Evolutionary conservation across 2,329 filamentous ascomycete species (phyloP), one percentile per base, ranked within the genome.

Genomic region (Cercospora citrullina): DNA sequence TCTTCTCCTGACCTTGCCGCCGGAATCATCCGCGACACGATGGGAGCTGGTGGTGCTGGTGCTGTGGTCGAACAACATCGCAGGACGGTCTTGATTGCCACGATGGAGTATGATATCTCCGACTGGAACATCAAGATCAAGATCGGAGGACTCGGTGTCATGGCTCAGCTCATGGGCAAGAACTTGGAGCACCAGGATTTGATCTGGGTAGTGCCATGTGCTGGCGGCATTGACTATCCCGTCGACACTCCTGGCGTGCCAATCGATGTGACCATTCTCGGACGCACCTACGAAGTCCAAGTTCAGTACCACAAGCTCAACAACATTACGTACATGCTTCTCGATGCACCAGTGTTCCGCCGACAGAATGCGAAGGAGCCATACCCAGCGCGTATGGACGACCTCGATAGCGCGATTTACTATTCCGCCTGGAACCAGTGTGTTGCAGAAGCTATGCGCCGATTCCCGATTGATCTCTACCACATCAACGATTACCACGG

Each of bases 341-440:
- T 91, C 9, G 89, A 91, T 75, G 87, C 87, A 0, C 88, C 88
- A 0, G 85, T 91, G 21, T 91, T 90, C 79, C 84, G 89, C 64
- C 83, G 87, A 68, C 88, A 90, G 75, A 86, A 85, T 2, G 86
- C 86, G 72, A 80, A 84, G 21, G 86, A 90, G 69, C 88, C 88
- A 0, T 90, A 90, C 73, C 88, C 89, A 16, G 81, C 87, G 42
- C 85, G 88, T 33, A 91, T 91, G 89, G 89, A 91, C 75, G 88
- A 91, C 74, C 81, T 90, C 64, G 87, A 89, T 69, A 87, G 85
- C 70, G 89, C 89, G 12, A 86, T 91, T 58, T 89, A 90, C 77
- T 90, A 90, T 75, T 89, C 87, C 2, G 87, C 87, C 2, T 91
- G 89, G 89, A 91, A 91, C 71, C 86, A 87, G 76, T 91, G 89